Evolutionary conservation across 257 asterid genomes (phyloP), one percentile per base, ranked within the genome.

Genomic region (Prunella vulgaris): DNA sequence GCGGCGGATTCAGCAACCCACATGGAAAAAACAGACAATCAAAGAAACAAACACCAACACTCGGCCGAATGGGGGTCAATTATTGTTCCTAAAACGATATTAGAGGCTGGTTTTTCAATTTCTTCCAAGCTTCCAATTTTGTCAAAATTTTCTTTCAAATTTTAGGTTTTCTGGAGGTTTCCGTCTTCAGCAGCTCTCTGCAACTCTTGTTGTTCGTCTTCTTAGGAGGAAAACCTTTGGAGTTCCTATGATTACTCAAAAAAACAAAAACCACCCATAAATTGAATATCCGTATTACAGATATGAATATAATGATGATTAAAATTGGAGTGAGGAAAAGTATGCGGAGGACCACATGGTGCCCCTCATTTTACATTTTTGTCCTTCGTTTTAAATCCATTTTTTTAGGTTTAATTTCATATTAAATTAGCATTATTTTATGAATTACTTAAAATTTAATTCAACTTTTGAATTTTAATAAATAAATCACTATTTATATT

Each of bases 331-430:
- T 24, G 60, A 64, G 62, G 57, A 74, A 58, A 74, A 38, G 8
- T 74, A 20, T 54, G 75, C 78, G 68, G 79, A 70, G 32, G 71
- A 60, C 68, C 83, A 76, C 69, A 27, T 69, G 54, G 60, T 58
- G 63, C n/a, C 22, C n/a, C 7, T 15, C 48, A 38, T 56, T 66
- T 57, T 73, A 57, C 71, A 1, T 10, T 35, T 35, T 56, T 76
- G 64, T 24, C 80, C 80, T 70, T 12, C 13, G 32, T n/a, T 8
- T 44, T n/a, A 22, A 56, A n/a, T n/a, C n/a, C n/a, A n/a, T n/a
- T n/a, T n/a, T n/a, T n/a, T n/a, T n/a, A n/a, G n/a, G n/a, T n/a
- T n/a, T n/a, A n/a, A n/a, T n/a, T n/a, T n/a, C n/a, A n/a, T n/a
- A n/a, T n/a, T n/a, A n/a, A n/a, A n/a, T n/a, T n/a, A n/a, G n/a